Evolutionary conservation across 306 rosid genomes (phyloP), one percentile per base, ranked within the genome.

Genomic region (Astragalus membranaceus): DNA sequence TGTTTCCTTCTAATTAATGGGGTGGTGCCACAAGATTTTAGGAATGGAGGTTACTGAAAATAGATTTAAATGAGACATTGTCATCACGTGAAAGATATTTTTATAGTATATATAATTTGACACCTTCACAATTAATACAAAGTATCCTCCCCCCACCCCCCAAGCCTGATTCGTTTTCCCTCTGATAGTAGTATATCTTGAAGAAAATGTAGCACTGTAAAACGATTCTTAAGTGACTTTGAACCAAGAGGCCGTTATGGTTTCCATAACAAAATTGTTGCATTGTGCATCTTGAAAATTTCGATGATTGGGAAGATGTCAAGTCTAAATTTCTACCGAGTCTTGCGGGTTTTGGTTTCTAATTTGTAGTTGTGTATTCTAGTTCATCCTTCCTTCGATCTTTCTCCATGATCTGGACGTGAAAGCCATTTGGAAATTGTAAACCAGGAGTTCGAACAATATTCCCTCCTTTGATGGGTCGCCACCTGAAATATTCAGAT

Each of bases 341-440:
- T 63, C 32, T 52, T 35, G 58, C 39, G 7, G 53, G 32, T 42
- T 14, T 69, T 32, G 70, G 52, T 44, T 70, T 73, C 81, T 81
- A 55, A 46, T 50, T 17, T 62, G 76, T 68, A 60, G 33, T 48
- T 32, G 47, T 57, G 52, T 6, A 66, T 64, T 73, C 36, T 51
- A 41, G 49, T 23, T 60, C 69, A 49, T 60, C 68, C 75, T 72
- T 77, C 35, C 44, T 74, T 53, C 60, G 72, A 29, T 80, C 83
- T 68, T 80, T 88, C 78, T 86, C 74, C 62, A 11, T 63, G 44
- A 90, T 84, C 61, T 79, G 86, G 49, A 85, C 79, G 46, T 90
- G 87, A 59, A 79, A 88, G 39, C 98, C 98, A 49, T 88, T 68
- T 14, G 98, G 97, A 80, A 87, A 90, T 68, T 88, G 96, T 67